Evolutionary conservation across 768 basidiomycete species (phyloP), one percentile per base, ranked within the genome.

Genomic region (Chiua virens): DNA sequence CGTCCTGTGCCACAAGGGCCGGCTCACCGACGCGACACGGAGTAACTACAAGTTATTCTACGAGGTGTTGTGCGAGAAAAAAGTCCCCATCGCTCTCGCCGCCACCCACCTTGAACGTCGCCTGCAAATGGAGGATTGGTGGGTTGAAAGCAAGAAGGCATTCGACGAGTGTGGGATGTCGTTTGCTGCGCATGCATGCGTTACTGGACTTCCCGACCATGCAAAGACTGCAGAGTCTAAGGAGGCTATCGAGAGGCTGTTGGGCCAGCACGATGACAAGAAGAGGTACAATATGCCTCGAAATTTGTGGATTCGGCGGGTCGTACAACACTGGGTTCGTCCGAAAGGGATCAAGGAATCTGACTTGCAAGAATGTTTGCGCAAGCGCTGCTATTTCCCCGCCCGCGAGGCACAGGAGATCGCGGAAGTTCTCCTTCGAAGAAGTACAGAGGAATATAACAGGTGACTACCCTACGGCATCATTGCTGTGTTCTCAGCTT

Each of bases 1-100:
- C 17, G 22, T 51, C 8, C 39, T 51, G 15, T 51, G 50, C 44
- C 44, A 41, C 10, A 32, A 35, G 34, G 39, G 21, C 21, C 38
- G 32, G 15, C 27, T 41, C 39, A 45, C 44, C 5, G 20, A 13
- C 9, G 27, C 44, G 8, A 41, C 34, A 14, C 44, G 34, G 30
- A 51, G 37, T 10, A 51, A 51, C 39, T 45, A 51, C 18, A 40
- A 44, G 38, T 27, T 51, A 13, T 51, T 45, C 32, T 34, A 35
- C 18, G 50, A 51, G 30, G 50, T 46, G n/a, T 17, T 45, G 8
- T 45, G 44, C 38, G n/a, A 36, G 15, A 15, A 22, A 7, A 21
- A 35, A 21, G 50, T 51, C 3, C 50, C 50, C 11, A 41, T 51
- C 21, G 38, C 44, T 20, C 43, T 51, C 18, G 44, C 41, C 44